Evolutionary conservation across 495 filamentous ascomycete species (phyloP), one percentile per base, ranked within the genome.

Genomic region (Xeromyces bisporus): DNA sequence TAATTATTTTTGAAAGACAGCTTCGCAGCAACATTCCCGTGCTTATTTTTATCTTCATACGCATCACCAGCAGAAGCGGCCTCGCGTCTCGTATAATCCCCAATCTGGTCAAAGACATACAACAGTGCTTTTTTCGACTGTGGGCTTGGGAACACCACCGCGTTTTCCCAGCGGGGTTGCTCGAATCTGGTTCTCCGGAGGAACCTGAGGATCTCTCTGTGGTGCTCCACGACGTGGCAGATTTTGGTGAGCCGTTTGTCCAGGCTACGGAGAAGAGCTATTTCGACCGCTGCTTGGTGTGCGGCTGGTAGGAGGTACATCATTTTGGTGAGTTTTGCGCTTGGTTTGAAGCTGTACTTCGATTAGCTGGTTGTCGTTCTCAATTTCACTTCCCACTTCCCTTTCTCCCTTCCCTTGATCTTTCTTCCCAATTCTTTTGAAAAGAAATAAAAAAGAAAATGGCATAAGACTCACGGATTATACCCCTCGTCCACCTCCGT

Each of bases 271-370:
- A 60, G 41, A 20, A 64, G 25, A 28, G 43, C 48, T 12, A 64
- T 33, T 34, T 75, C 68, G 16, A 76, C 55, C 3, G 58, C 64
- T 3, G 50, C 42, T 13, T 56, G 58, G 33, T 58, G 54, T 24
- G 49, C 51, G 21, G 60, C 58, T 14, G 47, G 35, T 6, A 32
- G 27, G 18, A 51, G 23, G 6, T 46, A 41, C 6, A 20, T 36
- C 17, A 24, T 36, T 8, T 48, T 44, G 20, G 33, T 41, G 28
- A 39, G 44, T 41, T 26, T 51, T 34, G 33, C 41, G 31, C 34
- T 41, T 20, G 25, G 25, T 24, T 23, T 32, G 31, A 41, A 54
- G 15, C 38, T 44, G 32, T n/a, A 17, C 9, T 13, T 17, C 5
- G 26, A 15, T 38, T 23, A 28, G 30, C 31, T 10, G 2, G 2